A percentile compares a stretch with the other conserved stretches of the same genome.
Evolutionary conservation across 441 rosid genomes (phyloP).

Genomic region (Adansonia rubrostipa): DNA sequence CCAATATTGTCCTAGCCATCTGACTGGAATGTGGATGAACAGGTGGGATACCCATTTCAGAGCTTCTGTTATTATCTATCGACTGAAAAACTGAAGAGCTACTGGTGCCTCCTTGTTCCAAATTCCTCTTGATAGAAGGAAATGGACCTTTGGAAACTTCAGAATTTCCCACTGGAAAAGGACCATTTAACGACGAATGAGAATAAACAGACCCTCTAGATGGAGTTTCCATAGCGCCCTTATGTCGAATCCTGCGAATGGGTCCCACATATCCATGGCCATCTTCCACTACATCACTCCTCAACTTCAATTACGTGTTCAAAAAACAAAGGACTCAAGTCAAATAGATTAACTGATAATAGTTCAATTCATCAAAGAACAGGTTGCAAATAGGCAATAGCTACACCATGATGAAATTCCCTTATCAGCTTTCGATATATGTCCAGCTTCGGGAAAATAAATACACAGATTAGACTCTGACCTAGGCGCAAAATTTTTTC

Average conservation of each 20-base stretch:
- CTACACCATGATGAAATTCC: background rate
- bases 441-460: background rate
- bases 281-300: background rate
- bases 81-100: constrained; percentile 42
- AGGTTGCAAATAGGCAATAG: background rate
- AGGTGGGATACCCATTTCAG: constrained; percentile 48
- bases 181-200: constrained; percentile 38
- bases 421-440: background rate
- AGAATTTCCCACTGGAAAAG: constrained; percentile 44
- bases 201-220: constrained; percentile 45
- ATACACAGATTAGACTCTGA: background rate
- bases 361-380: constrained; percentile 2
- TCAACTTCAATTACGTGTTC: constrained; percentile 41
- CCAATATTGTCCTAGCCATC: constrained; percentile 76
- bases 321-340: constrained; percentile 20
- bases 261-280: constrained; percentile 66
- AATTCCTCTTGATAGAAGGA: constrained; percentile 43
- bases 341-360: constrained; percentile 6
- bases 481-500: background rate
- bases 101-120: constrained; percentile 50
- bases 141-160: constrained; percentile 32
- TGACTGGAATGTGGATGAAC: constrained; percentile 75
- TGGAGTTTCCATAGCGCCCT: constrained; percentile 39
- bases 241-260: constrained; percentile 55
- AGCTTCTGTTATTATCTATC: constrained; percentile 39